Evolutionary conservation across 2,329 filamentous ascomycete species (phyloP), one percentile per base, ranked within the genome.

Genomic region (Fusarium ambrosium): DNA sequence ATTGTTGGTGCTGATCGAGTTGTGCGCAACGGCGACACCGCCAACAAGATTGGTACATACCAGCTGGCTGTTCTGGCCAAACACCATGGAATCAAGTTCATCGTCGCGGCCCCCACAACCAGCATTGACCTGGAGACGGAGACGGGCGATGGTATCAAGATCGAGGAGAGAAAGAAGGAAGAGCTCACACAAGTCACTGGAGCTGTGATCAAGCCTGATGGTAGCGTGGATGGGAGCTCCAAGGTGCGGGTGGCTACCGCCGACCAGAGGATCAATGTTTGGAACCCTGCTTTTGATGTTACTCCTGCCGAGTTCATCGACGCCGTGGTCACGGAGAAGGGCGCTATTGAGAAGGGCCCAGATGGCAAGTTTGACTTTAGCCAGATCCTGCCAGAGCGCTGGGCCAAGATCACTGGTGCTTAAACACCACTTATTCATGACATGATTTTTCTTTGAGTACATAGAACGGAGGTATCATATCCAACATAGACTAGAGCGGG

Each of bases 21-120:
- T 16, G 97, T 96, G 36, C 94, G 95, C 61, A 99, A 99, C 79
- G 97, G 97, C 34, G 97, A 99, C 84, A 98, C 97, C 0, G 97
- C 97, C 66, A 99, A 99, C 86, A 99, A 99, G 87, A 97, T 99
- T 71, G 97, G 97, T 62, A 99, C 97, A 1, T 98, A 99, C 82
- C 90, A 92, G 64, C 89, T 99, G 5, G 95, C 97, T 4, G 95
- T 98, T n/a, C 88, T 98, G 34, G 97, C 97, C 24, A 92, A 89
- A 75, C 88, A 95, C 79, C 97, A 99, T 79, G 94, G 94, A 20
- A 89, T 98, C 79, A 97, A 96, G 83, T 99, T 99, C 81, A 89
- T 99, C 11, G 95, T 99, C 34, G 97, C 97, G 0, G 97, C 97
- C 1, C 97, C 97, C 0, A 94, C 95, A 8, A 99, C 97, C 2